Evolutionary conservation across 495 filamentous ascomycete species (phyloP).

Genomic region (Annulohypoxylon stygium): DNA sequence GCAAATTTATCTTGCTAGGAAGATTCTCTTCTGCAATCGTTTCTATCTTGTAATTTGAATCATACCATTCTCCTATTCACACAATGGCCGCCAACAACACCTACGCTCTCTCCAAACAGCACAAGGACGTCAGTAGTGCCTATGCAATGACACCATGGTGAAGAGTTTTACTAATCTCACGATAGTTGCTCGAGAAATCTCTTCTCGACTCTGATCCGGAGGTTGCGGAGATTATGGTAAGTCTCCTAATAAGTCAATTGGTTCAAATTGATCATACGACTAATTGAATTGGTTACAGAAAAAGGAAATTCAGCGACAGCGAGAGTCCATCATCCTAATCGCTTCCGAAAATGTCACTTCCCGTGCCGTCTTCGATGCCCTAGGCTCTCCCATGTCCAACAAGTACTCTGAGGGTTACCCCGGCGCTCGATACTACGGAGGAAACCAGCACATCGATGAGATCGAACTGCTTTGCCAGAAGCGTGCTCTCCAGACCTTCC

Average conservation of each 20-base stretch:
- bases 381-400: slow-evolving; percentile 93
- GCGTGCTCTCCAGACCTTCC: slow-evolving; percentile 93
- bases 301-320: slow-evolving; percentile 95
- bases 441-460: slow-evolving; percentile 97
- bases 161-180: slow-evolving; percentile 63
- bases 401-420: slow-evolving; percentile 99
- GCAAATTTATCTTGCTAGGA: slow-evolving; percentile 5
- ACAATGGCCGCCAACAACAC: slow-evolving; percentile 58
- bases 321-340: slow-evolving; percentile 98
- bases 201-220: slow-evolving; percentile 89
- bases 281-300: slow-evolving; percentile 67
- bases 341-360: slow-evolving; percentile 94
- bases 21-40: slow-evolving; percentile 2
- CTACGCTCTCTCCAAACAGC: slow-evolving; percentile 90
- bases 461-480: slow-evolving; percentile 97
- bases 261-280: slow-evolving; percentile 15
- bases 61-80: slow-evolving; percentile 15
- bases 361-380: slow-evolving; percentile 88
- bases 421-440: slow-evolving; percentile 98
- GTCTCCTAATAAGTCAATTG: slow-evolving; percentile 45
- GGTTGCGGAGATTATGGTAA: slow-evolving; percentile 93
- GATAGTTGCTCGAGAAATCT: slow-evolving; percentile 88
- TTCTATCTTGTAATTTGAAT: slow-evolving; percentile 13
- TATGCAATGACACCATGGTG: not conserved
- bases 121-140: slow-evolving; percentile 79